Percentiles rank a stretch among this genome's conserved stretches.
Conservation (phyloP, 2,329 filamentous ascomycete species). For the Botrytis medusae region DNA sequence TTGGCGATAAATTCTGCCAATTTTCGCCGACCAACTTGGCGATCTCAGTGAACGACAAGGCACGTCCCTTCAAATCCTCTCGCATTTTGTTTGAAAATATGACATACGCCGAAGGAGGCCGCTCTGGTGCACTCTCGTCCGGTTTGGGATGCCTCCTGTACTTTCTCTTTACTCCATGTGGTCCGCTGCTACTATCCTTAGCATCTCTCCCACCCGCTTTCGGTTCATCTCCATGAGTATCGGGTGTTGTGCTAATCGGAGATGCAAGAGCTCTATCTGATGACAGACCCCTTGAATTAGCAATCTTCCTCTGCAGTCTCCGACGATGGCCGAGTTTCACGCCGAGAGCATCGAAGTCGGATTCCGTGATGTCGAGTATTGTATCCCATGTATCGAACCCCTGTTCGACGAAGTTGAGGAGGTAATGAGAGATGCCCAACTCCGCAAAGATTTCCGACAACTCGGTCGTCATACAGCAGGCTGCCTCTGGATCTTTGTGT, state of each 20-base stretch:
- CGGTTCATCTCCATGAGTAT: constrained; percentile 59
- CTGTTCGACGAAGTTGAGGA: constrained; percentile 69
- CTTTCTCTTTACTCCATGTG: constrained; percentile 62
- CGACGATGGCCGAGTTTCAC: constrained; percentile 80
- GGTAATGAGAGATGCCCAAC: constrained; percentile 77
- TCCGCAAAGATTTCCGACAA: constrained; percentile 68
- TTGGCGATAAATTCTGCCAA: constrained; percentile 69
- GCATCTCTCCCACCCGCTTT: constrained; percentile 49
- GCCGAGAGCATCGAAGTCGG: constrained; percentile 71
- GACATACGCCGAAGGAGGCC: constrained; percentile 80
- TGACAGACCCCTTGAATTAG: constrained; percentile 64
- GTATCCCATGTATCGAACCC: constrained; percentile 86
- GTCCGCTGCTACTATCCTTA: constrained; percentile 45
- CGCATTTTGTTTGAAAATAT: constrained; percentile 83
- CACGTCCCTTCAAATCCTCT: constrained; percentile 73
- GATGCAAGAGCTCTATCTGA: constrained; percentile 41
- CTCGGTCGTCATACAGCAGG: constrained; percentile 47
- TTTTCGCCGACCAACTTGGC: constrained; percentile 79
- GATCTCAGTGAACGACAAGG: constrained; percentile 78
- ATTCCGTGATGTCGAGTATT: constrained; percentile 79
- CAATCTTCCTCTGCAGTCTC: constrained; percentile 83
- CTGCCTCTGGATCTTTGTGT: constrained; percentile 39
- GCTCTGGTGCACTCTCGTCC: constrained; percentile 76
- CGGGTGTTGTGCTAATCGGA: constrained; percentile 45
- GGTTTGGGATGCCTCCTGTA: constrained; percentile 78